phyloP scores from a whole-genome alignment of 495 filamentous ascomycete genomes.

The Daldinia caldariorum region DNA sequence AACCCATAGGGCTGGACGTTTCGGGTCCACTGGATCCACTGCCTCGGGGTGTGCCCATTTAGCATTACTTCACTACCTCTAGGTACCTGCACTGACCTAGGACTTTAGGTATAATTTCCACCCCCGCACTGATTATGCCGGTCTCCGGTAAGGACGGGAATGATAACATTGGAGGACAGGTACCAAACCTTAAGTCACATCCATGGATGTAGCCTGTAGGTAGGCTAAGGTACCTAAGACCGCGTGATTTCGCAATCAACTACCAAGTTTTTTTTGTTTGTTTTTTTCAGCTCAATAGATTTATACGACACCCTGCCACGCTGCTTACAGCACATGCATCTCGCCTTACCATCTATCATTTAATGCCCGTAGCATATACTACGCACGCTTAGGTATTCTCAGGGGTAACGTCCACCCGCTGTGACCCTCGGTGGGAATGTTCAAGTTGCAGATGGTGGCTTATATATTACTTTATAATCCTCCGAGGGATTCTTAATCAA shows the following conservation, averaged over 20 bases:
- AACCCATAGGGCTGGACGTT: constrained; percentile 2
- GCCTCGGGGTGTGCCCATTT: constrained; percentile 4
- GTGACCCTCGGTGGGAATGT: neutral
- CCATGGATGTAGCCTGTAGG: too few relatives aligned
- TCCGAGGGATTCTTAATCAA: constrained; percentile 2
- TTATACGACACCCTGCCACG: neutral
- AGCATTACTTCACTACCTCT: too few relatives aligned
- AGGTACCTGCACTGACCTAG: neutral
- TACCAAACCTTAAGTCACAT: too few relatives aligned
- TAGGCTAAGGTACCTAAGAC: neutral
- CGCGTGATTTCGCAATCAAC: constrained; percentile 6
- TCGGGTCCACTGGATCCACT: neutral
- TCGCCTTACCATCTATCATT: constrained; percentile 1
- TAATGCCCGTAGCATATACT: too few relatives aligned
- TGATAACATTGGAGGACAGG: too few relatives aligned
- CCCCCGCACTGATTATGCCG: constrained; percentile 11
- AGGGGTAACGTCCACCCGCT: neutral
- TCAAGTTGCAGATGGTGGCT: neutral
- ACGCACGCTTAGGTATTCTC: too few relatives aligned
- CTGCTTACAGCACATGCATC: neutral
- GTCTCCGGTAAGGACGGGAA: constrained; percentile 3
- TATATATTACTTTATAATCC: constrained; percentile 4
- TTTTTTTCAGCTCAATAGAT: neutral
- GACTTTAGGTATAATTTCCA: neutral
- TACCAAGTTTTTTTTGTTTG: neutral